Conservation (phyloP, 352 stramenopile species). For the Lagenidium giganteum region DNA sequence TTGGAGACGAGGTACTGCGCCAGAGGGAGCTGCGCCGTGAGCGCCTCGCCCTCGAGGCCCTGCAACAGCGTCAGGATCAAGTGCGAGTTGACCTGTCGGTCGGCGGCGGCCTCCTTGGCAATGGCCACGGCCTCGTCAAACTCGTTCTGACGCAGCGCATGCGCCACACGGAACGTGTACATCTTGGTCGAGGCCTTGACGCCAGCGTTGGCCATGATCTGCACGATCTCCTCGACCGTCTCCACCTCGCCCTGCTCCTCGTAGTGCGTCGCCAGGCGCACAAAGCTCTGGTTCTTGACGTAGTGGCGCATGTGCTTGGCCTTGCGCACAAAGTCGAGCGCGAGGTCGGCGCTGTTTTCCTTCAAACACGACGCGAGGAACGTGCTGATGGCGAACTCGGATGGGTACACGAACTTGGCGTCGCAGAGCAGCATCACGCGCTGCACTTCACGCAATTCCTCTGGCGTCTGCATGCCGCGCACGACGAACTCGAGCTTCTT, state of each 20-base stretch:
- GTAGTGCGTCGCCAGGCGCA: constrained; percentile 69
- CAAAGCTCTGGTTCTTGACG: constrained; percentile 72
- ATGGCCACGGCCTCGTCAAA: constrained; percentile 51
- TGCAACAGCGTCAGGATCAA: constrained; percentile 65
- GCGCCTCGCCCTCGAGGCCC: constrained; percentile 50
- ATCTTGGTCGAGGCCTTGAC: constrained; percentile 62
- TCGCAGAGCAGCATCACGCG: constrained; percentile 73
- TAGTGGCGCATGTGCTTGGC: constrained; percentile 74
- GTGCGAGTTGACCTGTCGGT: constrained; percentile 75
- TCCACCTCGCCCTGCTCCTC: constrained; percentile 44
- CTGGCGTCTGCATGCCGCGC: constrained; percentile 70
- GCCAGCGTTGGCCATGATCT: constrained; percentile 38
- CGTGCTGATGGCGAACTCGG: constrained; percentile 46
- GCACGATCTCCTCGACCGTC: constrained; percentile 51
- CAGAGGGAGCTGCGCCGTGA: constrained; percentile 55
- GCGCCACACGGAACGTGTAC: constrained; percentile 67
- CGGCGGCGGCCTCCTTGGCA: constrained; percentile 59
- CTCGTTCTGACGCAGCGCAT: constrained; percentile 56
- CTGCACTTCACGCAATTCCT: constrained; percentile 67
- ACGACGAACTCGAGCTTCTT: constrained; percentile 83
- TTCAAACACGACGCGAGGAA: constrained; percentile 71
- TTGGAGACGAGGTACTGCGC: constrained; percentile 79
- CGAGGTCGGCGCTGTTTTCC: constrained; percentile 42
- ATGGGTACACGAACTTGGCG: constrained; percentile 71
- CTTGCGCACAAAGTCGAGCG: constrained; percentile 63